These are phyloP conservation scores for Zizania latifolia DNA, from an alignment of 176 grass and related monocot species.

Conservation along the genomic window DNA sequence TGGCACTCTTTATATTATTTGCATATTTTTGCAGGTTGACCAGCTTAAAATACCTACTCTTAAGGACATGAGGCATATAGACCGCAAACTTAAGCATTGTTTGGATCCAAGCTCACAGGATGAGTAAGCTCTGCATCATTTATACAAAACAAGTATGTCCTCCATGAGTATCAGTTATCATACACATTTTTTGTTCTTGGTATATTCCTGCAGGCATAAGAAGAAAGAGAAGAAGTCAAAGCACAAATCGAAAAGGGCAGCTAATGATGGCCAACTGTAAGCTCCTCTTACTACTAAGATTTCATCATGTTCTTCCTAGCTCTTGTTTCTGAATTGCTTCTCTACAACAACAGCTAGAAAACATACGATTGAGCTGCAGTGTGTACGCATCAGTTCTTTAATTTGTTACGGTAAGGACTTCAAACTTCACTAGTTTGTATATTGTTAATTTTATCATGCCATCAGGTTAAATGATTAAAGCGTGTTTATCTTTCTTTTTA, in stretches of 20 bases:
- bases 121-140: constrained; percentile 35
- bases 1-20: constrained; percentile 3
- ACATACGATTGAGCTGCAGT: background rate
- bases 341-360: constrained; percentile 26
- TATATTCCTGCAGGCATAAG: constrained; percentile 37
- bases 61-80: constrained; percentile 60
- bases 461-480: background rate
- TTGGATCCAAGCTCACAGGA: constrained; percentile 64
- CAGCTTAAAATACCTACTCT: constrained; percentile 48
- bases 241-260: constrained; percentile 68
- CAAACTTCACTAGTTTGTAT: background rate
- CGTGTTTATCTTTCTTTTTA: background rate
- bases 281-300: background rate
- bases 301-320: background rate
- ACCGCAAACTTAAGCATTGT: constrained; percentile 72
- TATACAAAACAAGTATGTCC: background rate
- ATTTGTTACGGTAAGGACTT: constrained; percentile 9
- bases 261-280: constrained; percentile 49
- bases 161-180: background rate
- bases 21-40: constrained; percentile 33
- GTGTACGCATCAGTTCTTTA: background rate
- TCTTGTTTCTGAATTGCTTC: constrained; percentile 14
- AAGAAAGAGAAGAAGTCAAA: constrained; percentile 75
- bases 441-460: background rate
- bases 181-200: background rate